phyloP scores from a whole-genome alignment of 2,329 filamentous ascomycete genomes.

The Aspergillus arachidicola region DNA sequence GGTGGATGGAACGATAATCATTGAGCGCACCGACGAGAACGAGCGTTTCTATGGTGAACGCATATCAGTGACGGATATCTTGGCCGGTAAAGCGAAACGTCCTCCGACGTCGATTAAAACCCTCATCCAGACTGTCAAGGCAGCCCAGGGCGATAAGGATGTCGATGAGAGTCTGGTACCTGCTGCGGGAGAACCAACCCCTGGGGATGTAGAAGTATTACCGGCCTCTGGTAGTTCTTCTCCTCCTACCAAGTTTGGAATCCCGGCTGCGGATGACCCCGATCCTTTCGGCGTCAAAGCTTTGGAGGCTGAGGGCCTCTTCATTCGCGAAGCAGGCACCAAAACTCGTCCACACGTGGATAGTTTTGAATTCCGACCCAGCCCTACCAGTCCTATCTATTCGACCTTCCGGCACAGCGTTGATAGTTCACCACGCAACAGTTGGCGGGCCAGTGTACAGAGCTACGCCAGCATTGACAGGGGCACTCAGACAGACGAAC shows the following conservation, averaged over 20 bases:
- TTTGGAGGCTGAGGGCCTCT: constrained; percentile 78
- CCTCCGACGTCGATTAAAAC: constrained; percentile 60
- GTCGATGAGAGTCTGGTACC: constrained; percentile 71
- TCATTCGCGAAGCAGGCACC: constrained; percentile 87
- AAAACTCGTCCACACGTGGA: constrained; percentile 73
- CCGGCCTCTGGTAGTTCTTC: constrained; percentile 8
- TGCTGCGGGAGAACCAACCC: constrained; percentile 65
- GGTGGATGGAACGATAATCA: constrained; percentile 82
- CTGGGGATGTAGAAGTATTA: constrained; percentile 69
- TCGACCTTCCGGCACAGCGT: constrained; percentile 67
- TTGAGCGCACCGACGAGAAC: constrained; percentile 86
- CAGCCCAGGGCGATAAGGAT: constrained; percentile 80
- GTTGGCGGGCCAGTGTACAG: constrained; percentile 70
- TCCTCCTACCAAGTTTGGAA: constrained; percentile 64
- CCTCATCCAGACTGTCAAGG: constrained; percentile 81
- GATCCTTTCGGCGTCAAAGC: constrained; percentile 91
- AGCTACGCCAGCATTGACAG: constrained; percentile 63
- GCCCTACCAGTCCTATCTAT: constrained; percentile 70
- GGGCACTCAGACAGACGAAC: constrained; percentile 69
- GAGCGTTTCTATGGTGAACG: constrained; percentile 77
- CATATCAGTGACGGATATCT: constrained; percentile 63
- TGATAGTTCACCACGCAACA: constrained; percentile 64
- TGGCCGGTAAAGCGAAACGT: constrained; percentile 61
- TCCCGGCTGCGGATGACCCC: constrained; percentile 78
- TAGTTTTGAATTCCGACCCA: constrained; percentile 79